Percentiles rank a stretch among this genome's conserved stretches.
Conservation (phyloP, 2,329 filamentous ascomycete genomes). For the Clonostachys rosea region DNA sequence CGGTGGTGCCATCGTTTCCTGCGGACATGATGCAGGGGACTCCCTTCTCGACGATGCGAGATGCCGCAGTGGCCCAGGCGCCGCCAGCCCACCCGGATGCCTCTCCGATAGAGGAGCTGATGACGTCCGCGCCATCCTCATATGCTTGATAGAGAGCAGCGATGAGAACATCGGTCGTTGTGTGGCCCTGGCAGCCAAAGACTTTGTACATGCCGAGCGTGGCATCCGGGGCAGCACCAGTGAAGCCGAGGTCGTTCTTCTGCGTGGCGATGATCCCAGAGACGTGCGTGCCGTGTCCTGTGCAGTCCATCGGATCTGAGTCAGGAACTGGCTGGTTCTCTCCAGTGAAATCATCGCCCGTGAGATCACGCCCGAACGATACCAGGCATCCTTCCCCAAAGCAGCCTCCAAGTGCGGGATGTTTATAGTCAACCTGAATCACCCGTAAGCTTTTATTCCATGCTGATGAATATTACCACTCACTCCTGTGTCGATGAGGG, state of each 20-base stretch:
- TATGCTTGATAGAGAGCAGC: slow-evolving; percentile 55
- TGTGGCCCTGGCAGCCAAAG: slow-evolving; percentile 47
- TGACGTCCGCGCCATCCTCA: slow-evolving; percentile 54
- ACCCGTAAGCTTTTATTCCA: too few species aligned
- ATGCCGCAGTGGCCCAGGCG: slow-evolving; percentile 42
- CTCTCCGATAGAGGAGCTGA: slow-evolving; percentile 48
- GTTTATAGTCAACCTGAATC: slow-evolving; percentile 39
- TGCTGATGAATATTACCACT: too few species aligned
- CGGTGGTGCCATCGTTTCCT: slow-evolving; percentile 42
- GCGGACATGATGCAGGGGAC: slow-evolving; percentile 47
- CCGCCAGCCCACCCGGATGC: slow-evolving; percentile 47
- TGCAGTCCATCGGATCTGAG: slow-evolving; percentile 36
- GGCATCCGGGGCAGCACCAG: slow-evolving; percentile 53
- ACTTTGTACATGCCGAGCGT: slow-evolving; percentile 52
- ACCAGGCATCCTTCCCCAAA: slow-evolving; percentile 51
- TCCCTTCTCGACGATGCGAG: slow-evolving; percentile 47
- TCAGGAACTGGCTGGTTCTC: slow-evolving; percentile 34
- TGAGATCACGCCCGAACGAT: slow-evolving; percentile 43
- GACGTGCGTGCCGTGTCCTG: slow-evolving; percentile 39
- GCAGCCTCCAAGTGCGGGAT: slow-evolving; percentile 53
- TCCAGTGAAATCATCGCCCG: slow-evolving; percentile 45
- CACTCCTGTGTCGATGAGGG: slow-evolving; percentile 38
- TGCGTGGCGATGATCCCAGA: slow-evolving; percentile 43
- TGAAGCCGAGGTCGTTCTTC: slow-evolving; percentile 43
- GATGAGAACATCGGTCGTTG: slow-evolving; percentile 51